These are phyloP conservation scores for Candida loeiensis DNA, from an alignment of 805 yeast species.

Conservation along the genomic window DNA sequence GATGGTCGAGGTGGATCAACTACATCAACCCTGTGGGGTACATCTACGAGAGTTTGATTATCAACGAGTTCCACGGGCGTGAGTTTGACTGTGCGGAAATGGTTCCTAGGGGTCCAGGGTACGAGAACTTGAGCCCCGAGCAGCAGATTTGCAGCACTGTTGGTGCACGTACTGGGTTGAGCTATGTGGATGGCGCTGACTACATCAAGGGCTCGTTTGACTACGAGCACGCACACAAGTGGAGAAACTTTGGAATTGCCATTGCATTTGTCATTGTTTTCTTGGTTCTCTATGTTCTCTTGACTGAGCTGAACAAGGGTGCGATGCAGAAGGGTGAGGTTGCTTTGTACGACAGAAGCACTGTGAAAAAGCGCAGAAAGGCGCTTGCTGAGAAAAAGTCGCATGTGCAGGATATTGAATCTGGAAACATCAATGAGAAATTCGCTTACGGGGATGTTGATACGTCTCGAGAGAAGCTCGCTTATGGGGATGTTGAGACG, in stretches of 20 bases:
- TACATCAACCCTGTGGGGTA: conserved; percentile 42
- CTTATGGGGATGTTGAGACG: conserved; percentile 25
- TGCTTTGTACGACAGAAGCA: conserved; percentile 51
- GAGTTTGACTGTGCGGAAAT: conserved; percentile 44
- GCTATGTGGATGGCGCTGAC: conserved; percentile 23
- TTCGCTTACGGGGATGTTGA: conserved; percentile 24
- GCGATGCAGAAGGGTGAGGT: conserved; percentile 72
- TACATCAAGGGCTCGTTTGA: conserved; percentile 38
- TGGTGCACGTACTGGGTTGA: conserved; percentile 21
- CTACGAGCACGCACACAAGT: conserved; percentile 46
- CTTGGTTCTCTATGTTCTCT: conserved; percentile 47
- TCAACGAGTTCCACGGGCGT: conserved; percentile 52
- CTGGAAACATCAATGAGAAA: conserved; percentile 16
- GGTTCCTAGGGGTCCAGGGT: conserved; percentile 45
- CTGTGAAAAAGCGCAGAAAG: conserved; percentile 46
- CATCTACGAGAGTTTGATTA: conserved; percentile 50
- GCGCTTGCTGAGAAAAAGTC: conserved; percentile 24
- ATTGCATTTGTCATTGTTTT: conserved; percentile 55
- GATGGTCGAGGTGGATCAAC: conserved; percentile 56
- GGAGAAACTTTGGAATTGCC: conserved; percentile 66
- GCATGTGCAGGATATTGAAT: conserved; percentile 24
- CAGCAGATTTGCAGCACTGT: conserved; percentile 30
- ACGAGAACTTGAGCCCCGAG: conserved; percentile 30
- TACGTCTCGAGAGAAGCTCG: too few relatives aligned
- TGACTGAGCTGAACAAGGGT: conserved; percentile 57